Percentiles rank a stretch among this genome's conserved stretches.
Evolutionary conservation across 2,329 filamentous ascomycete species (phyloP).

Genomic region (Talaromyces sp.): DNA sequence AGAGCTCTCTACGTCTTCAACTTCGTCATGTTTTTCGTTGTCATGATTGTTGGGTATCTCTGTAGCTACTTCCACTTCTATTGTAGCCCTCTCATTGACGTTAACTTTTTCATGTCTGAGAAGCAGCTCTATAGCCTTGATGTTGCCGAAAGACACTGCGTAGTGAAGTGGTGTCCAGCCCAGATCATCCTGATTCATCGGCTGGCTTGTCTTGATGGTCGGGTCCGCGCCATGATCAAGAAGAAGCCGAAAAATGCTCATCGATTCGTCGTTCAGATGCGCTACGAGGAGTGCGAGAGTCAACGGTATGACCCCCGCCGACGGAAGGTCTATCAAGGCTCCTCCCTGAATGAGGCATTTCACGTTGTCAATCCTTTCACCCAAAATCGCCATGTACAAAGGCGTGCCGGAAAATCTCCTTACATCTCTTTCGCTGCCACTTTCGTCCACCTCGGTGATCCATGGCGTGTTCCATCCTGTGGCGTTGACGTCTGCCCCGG

Average conservation of each 20-base stretch:
- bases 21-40: not conserved
- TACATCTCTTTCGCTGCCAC: not conserved
- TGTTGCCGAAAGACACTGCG: not conserved
- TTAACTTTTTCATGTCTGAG: not conserved
- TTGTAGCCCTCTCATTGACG: not conserved
- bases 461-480: not conserved
- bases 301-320: not conserved
- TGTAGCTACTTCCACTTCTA: not conserved
- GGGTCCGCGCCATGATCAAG: conserved; percentile 2
- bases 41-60: not conserved
- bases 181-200: not conserved
- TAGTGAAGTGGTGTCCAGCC: not conserved
- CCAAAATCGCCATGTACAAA: not conserved
- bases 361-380: not conserved
- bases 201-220: not conserved
- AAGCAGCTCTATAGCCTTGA: not conserved
- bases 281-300: not conserved
- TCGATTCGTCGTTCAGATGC: not conserved
- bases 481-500: not conserved
- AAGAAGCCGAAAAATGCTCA: not conserved
- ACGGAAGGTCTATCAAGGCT: not conserved
- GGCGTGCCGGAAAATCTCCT: not conserved
- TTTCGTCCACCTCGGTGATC: not conserved
- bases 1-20: not conserved
- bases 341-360: not conserved